Conservation (phyloP, 2,329 filamentous ascomycete genomes). For the Chrysosporium queenslandicum region DNA sequence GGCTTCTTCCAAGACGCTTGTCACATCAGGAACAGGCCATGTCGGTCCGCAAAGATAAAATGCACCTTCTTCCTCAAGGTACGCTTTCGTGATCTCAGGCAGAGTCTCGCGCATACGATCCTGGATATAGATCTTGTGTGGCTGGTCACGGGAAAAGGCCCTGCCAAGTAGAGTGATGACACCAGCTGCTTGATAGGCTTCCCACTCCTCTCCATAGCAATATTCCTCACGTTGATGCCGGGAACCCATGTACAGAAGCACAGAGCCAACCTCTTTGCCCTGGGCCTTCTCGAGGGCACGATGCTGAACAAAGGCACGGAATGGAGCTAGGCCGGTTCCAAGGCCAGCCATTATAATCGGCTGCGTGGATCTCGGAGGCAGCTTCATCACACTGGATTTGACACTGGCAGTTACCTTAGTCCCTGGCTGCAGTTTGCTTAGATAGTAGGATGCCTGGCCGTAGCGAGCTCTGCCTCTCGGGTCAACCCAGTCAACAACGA, state of each 20-base stretch:
- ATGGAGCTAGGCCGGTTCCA: conserved; percentile 96
- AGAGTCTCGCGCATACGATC: conserved; percentile 91
- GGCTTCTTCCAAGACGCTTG: conserved; percentile 84
- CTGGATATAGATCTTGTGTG: conserved; percentile 98
- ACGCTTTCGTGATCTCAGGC: conserved; percentile 70
- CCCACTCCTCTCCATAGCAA: conserved; percentile 98
- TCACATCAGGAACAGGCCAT: conserved; percentile 97
- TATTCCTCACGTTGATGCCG: conserved; percentile 98
- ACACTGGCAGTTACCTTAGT: conserved; percentile 82
- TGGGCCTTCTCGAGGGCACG: conserved; percentile 96
- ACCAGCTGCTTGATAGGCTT: conserved; percentile 89
- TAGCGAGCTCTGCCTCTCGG: conserved; percentile 76
- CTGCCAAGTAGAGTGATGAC: conserved; percentile 89
- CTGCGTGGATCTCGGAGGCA: conserved; percentile 75
- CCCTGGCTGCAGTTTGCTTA: conserved; percentile 65
- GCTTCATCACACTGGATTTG: conserved; percentile 98
- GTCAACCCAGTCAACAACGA: conserved; percentile 94
- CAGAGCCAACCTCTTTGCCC: conserved; percentile 85
- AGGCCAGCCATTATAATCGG: conserved; percentile 98
- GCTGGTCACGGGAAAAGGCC: conserved; percentile 93
- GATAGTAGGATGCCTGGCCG: conserved; percentile 86
- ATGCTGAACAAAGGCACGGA: conserved; percentile 97
- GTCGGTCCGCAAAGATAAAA: conserved; percentile 98
- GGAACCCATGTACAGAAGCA: conserved; percentile 91
- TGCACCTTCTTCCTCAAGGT: conserved; percentile 74